Base-by-base conservation (phyloP, 805 yeast species). In the Yamadazyma kitorensis region DNA sequence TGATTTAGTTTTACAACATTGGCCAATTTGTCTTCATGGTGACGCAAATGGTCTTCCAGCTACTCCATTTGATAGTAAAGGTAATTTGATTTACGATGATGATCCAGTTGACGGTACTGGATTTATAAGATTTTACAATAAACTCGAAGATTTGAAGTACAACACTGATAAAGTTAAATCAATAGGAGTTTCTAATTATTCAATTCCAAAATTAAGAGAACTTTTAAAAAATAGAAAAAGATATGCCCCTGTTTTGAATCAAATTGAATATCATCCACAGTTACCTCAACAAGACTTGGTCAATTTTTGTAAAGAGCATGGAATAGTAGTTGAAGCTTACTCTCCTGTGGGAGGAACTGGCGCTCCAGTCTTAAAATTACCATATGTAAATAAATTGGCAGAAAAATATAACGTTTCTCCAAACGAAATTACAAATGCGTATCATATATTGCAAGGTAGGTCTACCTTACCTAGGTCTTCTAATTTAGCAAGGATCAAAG, bases 391-490 rank as follows among this genome's bases (percentile, higher is more conserved):
- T 30, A 61, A 72, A 33, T 53, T 85, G 24, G 86, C 87, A 12
- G 51, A 70, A 37, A 78, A 78, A 56, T 72, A 83, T 48, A 51
- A 56, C 16, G 76, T 67, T 8, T 52, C 72, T 3, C 67, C 75
- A 0, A 79, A 75, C 36, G 82, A 76, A 44, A 68, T 86, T 8
- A 63, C 77, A 12, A 66, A 72, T 29, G 80, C 85, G 15, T 84
- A 82, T 58, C 51, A 80, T 49, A 70, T 82, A 16, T 63, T 72
- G 40, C 68, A 76, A 25, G 88, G 85, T 2, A 68, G 82, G 36
- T 65, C 70, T 7, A 78, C 73, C 2, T 58, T 85, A 29, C 87
- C 93, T 28, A 76, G 89, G 61, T 80, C 95, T 0, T 68, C 78
- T 11, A 85, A 82, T 33, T 64, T 74, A n/a, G 71, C 70, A 16